Evolutionary conservation across 768 basidiomycete species (phyloP).

Genomic region (Hericium rajendrae): DNA sequence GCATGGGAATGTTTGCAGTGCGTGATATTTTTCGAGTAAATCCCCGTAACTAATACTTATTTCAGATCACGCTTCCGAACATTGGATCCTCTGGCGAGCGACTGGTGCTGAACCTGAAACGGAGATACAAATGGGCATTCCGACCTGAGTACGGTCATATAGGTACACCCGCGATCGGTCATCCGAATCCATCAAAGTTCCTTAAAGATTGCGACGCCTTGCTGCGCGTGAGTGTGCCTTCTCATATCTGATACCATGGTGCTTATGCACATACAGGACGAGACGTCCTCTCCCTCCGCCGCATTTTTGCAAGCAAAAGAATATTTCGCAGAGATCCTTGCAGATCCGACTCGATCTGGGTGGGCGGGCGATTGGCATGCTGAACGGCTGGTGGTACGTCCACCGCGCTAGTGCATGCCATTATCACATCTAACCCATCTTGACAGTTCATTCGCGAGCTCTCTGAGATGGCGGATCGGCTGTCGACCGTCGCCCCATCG

Average conservation of each 20-base stretch:
- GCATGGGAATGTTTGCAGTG: conserved; percentile 45
- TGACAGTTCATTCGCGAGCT: conserved; percentile 29
- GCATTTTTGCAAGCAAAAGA: conserved; percentile 34
- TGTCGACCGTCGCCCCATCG: conserved; percentile 8
- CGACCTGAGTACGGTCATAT: conserved; percentile 46
- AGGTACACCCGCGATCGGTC: conserved; percentile 33
- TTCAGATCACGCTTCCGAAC: conserved; percentile 39
- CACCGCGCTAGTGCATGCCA: too few species aligned
- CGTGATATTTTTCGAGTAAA: conserved; percentile 8
- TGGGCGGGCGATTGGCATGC: not conserved
- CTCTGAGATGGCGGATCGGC: conserved; percentile 10
- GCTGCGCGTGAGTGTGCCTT: conserved; percentile 24
- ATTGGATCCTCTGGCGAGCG: conserved; percentile 40
- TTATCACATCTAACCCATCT: too few species aligned
- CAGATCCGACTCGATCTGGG: not conserved
- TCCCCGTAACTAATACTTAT: not conserved
- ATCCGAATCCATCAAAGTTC: conserved; percentile 50
- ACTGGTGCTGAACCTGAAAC: conserved; percentile 45
- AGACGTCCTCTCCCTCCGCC: conserved; percentile 30
- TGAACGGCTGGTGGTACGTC: not conserved
- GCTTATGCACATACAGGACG: conserved; percentile 21
- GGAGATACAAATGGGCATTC: conserved; percentile 78
- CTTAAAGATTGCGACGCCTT: conserved; percentile 29
- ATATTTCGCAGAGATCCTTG: conserved; percentile 3
- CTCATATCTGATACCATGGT: not conserved